These are phyloP conservation scores for Paraconiothyrium sp. DNA, from an alignment of 2,329 filamentous ascomycete genomes.

Conservation along the genomic window DNA sequence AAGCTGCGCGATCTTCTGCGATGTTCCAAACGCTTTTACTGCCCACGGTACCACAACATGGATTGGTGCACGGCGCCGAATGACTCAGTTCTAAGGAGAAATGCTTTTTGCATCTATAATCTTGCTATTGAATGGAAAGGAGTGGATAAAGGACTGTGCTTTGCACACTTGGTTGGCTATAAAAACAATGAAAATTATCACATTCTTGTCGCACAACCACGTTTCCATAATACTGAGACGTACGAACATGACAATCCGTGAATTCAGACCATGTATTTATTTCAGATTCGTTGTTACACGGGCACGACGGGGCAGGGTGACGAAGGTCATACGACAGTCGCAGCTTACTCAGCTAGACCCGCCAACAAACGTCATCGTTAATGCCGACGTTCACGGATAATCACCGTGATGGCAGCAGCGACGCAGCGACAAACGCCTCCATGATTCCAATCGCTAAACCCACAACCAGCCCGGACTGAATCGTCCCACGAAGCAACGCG, in stretches of 20 bases:
- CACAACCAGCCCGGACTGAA: not conserved
- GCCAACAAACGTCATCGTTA: conserved; percentile 12
- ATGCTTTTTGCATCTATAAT: conserved; percentile 3
- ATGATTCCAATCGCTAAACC: not conserved
- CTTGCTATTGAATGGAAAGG: not conserved
- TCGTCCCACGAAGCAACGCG: too few relatives aligned
- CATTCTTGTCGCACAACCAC: not conserved
- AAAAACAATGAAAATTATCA: conserved; percentile 7
- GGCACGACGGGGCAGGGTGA: too few relatives aligned
- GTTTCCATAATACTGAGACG: not conserved
- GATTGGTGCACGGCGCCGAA: not conserved
- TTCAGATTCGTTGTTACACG: too few relatives aligned
- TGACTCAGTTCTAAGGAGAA: not conserved
- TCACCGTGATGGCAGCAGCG: not conserved
- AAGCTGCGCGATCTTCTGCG: too few relatives aligned
- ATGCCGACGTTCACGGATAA: conserved; percentile 18
- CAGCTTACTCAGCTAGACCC: conserved; percentile 7
- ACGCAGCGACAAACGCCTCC: not conserved
- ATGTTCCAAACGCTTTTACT: not conserved
- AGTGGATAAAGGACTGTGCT: not conserved
- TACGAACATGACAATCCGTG: not conserved
- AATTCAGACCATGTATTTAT: not conserved
- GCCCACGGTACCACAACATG: not conserved
- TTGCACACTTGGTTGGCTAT: conserved; percentile 3
- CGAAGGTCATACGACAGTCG: not conserved